Base-by-base conservation (phyloP, 2,329 filamentous ascomycete species). In the Monilinia aucupariae region DNA sequence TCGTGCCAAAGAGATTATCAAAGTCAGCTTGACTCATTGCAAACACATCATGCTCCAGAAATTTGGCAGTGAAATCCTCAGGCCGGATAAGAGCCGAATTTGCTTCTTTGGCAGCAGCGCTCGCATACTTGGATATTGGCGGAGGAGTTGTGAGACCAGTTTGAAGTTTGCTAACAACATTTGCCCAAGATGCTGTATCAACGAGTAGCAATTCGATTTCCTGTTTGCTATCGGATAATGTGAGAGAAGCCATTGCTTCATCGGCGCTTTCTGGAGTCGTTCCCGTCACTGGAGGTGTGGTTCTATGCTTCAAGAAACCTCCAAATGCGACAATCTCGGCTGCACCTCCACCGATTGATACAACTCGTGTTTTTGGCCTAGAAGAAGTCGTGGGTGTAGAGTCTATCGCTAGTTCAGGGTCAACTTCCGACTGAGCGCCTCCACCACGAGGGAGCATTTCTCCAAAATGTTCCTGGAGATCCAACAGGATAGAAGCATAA, bases 111-210 rank as follows among this genome's bases (percentile, higher is more conserved):
- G 75, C 76, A 4, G 79, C 72, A 0, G 76, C 76, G 64, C 79
- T 84, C 56, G 82, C 81, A 71, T 84, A 84, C 62, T 78, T 79
- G 13, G 82, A 83, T 8, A 83, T 68, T 0, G 75, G 69, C 0
- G 80, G 80, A 1, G 82, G 76, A 1, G 76, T 80, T 0, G 78
- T 85, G 51, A 92, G 78, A 10, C 79, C 78, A 1, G 75, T 68
- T 12, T 82, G 78, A 6, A 97, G 79, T 15, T 81, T 80, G 0
- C 77, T 70, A 7, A 89, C 78, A 13, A 92, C 84, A 2, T 75
- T 67, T 0, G 78, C 78, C 93, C 94, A 97, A 37, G 89, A 85
- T 3, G 88, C 94, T 22, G 90, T 85, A 76, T 97, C 93, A 54
- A 97, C 76, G n/a, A 91, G 85, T 7, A 80, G 82, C 13, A 94